These are phyloP conservation scores for Geotrichum cucujoidarum DNA, from an alignment of 1,139 yeast genomes.

Conservation along the genomic window DNA sequence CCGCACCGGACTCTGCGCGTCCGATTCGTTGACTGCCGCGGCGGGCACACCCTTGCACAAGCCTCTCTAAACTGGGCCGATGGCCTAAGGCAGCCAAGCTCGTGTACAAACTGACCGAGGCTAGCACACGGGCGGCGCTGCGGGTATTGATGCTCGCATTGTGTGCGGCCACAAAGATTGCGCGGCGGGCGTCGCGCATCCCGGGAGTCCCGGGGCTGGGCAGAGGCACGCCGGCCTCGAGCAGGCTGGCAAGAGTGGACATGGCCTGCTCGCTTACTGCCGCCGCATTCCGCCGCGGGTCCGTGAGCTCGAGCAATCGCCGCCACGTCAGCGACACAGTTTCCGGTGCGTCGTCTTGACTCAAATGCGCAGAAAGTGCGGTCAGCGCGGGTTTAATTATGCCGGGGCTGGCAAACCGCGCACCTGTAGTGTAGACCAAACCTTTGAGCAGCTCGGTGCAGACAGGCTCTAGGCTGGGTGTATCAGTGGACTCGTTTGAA, in stretches of 20 bases:
- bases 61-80: slow-evolving; percentile 20
- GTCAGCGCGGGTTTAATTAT: slow-evolving; percentile 46
- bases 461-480: too few species aligned
- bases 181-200: too few species aligned
- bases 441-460: slow-evolving; percentile 45
- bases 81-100: slow-evolving; percentile 24
- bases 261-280: slow-evolving; percentile 21
- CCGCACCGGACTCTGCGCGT: neutral
- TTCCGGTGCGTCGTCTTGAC: slow-evolving; percentile 16
- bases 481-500: too few species aligned
- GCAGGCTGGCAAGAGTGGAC: slow-evolving; percentile 17
- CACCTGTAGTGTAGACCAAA: slow-evolving; percentile 53
- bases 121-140: slow-evolving; percentile 18
- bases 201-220: slow-evolving; percentile 10
- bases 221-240: slow-evolving; percentile 22
- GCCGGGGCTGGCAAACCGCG: slow-evolving; percentile 49
- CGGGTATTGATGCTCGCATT: slow-evolving; percentile 28
- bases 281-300: slow-evolving; percentile 18
- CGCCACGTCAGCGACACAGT: slow-evolving; percentile 12
- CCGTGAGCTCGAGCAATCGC: slow-evolving; percentile 18
- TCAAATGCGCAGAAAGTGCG: slow-evolving; percentile 41
- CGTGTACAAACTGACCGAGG: slow-evolving; percentile 23
- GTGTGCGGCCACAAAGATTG: slow-evolving; percentile 23
- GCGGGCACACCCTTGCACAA: slow-evolving; percentile 23
- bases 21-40: too few species aligned